phyloP scores from a whole-genome alignment of 225 moss, liverwort and hornwort genomes.

The Pleurozium schreberi region DNA sequence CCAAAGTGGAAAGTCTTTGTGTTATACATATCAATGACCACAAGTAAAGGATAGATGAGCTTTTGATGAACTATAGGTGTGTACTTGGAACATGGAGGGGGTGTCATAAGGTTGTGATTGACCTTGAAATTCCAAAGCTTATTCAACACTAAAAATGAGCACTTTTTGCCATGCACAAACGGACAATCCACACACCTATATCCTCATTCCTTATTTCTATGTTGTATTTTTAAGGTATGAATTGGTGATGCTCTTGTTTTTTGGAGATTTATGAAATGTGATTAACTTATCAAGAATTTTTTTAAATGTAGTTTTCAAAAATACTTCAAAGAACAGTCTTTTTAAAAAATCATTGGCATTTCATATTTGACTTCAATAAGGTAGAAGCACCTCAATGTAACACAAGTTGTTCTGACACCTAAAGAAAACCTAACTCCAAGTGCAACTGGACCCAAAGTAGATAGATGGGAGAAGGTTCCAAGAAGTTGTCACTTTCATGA shows the following conservation, averaged over 20 bases:
- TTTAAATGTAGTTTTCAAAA: not conserved
- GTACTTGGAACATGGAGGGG: too few relatives aligned
- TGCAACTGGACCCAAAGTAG: too few relatives aligned
- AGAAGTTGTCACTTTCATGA: too few relatives aligned
- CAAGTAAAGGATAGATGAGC: accelerated
- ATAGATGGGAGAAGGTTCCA: too few relatives aligned
- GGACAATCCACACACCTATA: not conserved
- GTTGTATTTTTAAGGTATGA: not conserved
- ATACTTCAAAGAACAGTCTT: not conserved
- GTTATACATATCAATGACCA: accelerated
- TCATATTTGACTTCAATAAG: not conserved
- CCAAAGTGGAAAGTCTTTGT: accelerated
- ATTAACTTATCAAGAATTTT: not conserved
- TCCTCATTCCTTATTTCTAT: not conserved
- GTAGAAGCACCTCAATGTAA: too few relatives aligned
- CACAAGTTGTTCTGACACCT: too few relatives aligned
- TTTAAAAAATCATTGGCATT: not conserved
- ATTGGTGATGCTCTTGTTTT: not conserved
- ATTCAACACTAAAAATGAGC: not conserved
- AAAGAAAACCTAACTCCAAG: too few relatives aligned
- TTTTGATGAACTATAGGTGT: accelerated
- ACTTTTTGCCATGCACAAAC: not conserved
- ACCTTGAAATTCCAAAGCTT: accelerated
- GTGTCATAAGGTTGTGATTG: not conserved
- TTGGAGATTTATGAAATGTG: not conserved